Evolutionary conservation across 352 stramenopile species (phyloP), one percentile per base, ranked within the genome.

Genomic region (Phytophthora kernoviae): DNA sequence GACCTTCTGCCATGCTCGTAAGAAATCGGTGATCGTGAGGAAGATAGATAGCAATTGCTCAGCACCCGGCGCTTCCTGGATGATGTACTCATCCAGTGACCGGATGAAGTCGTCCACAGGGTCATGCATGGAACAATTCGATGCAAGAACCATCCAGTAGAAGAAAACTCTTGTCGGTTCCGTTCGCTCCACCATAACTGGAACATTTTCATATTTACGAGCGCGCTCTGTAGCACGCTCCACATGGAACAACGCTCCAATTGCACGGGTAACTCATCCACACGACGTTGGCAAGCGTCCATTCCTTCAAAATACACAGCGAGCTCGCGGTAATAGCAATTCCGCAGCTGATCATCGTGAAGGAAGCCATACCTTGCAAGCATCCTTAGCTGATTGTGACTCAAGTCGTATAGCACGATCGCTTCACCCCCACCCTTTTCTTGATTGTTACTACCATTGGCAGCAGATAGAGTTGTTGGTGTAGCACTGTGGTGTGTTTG

Each of bases 121-220:
- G 48, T 94, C 85, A 48, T 91, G 80, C 14, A 84, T 64, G 18
- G 81, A 79, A 48, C 70, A 82, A 52, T 88, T 88, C 12, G 64
- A 55, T 12, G 81, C 77, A 34, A 93, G 46, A 21, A 87, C 80
- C 52, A 79, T 81, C 85, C 85, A 94, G 55, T 93, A 90, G 15
- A 76, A 80, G 48, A 93, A 88, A 90, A 87, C 39, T 91, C 83
- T 49, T 93, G 79, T 5, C 84, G 79, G 55, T 94, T 94, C 47
- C 83, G 79, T 53, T 84, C 79, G 54, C 63, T 73, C 86, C 86
- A 93, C 86, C 86, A 94, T 24, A 93, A 65, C 53, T 90, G 86
- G 50, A 93, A 94, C 84, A 93, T 92, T 53, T 87, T 85, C 54
- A 94, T 91, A 49, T 93, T 85, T n/a, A 92, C 82, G 6, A 94